Evolutionary conservation across 306 rosid genomes (phyloP).

Genomic region (Lathyrus aphaca): DNA sequence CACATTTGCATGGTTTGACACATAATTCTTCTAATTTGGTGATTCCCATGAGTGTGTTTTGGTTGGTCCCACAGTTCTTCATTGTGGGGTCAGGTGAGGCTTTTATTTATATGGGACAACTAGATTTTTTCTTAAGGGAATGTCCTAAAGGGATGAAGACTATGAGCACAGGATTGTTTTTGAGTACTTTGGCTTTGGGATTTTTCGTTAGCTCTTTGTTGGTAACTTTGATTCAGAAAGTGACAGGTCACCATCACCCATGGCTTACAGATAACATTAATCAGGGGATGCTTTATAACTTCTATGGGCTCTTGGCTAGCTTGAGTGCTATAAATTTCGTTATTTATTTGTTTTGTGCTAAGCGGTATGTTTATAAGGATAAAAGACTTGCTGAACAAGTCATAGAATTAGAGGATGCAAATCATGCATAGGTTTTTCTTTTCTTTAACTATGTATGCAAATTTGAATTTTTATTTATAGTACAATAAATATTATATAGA

Average conservation of each 20-base stretch:
- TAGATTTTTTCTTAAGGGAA: slow-evolving; percentile 80
- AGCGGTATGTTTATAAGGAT: slow-evolving; percentile 82
- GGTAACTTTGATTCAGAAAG: slow-evolving; percentile 71
- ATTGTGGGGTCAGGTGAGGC: slow-evolving; percentile 91
- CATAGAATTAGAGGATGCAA: slow-evolving; percentile 53
- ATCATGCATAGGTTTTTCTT: slow-evolving; percentile 44
- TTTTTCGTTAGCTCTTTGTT: slow-evolving; percentile 73
- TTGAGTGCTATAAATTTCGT: slow-evolving; percentile 63
- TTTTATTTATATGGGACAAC: slow-evolving; percentile 73
- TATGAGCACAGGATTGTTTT: slow-evolving; percentile 84
- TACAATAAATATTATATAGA: too few species aligned
- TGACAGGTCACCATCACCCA: slow-evolving; percentile 54
- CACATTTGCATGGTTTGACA: slow-evolving; percentile 35
- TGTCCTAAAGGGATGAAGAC: slow-evolving; percentile 94
- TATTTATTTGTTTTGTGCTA: slow-evolving; percentile 64
- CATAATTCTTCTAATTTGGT: slow-evolving; percentile 40
- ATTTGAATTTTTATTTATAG: too few species aligned
- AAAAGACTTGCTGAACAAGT: slow-evolving; percentile 70
- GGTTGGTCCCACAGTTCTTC: slow-evolving; percentile 85
- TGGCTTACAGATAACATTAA: slow-evolving; percentile 84
- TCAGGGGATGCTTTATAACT: slow-evolving; percentile 70
- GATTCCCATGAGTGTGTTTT: slow-evolving; percentile 69
- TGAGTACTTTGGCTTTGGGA: slow-evolving; percentile 77
- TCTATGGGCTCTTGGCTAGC: slow-evolving; percentile 78
- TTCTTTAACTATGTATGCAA: too few species aligned